A percentile compares a stretch with the other conserved stretches of the same genome.
These are phyloP conservation scores for Fusarium begoniae DNA, from an alignment of 2,329 filamentous ascomycete species.

Conservation along the genomic window DNA sequence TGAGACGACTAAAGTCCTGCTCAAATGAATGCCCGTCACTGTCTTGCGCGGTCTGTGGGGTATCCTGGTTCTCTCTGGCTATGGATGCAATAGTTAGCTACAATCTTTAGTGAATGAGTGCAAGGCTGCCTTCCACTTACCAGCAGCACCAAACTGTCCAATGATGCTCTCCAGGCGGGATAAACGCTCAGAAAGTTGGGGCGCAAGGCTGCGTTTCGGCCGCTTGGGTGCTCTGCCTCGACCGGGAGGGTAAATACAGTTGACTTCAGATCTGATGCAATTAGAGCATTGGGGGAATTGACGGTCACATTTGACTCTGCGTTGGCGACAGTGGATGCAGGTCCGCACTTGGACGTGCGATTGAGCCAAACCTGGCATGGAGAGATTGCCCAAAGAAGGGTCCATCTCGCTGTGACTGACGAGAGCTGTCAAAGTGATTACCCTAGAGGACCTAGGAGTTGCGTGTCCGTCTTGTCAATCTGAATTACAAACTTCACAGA, in stretches of 20 bases:
- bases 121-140: not conserved
- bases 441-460: not conserved
- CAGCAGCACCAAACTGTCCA: not conserved
- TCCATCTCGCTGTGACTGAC: not conserved
- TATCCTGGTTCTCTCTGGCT: not conserved
- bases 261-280: not conserved
- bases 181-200: not conserved
- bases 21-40: not conserved
- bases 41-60: not conserved
- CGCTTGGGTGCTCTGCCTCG: not conserved
- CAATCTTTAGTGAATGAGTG: fast-evolving
- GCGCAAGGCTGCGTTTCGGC: not conserved
- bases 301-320: not conserved
- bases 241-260: not conserved
- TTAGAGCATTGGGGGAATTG: not conserved
- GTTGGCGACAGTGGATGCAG: not conserved
- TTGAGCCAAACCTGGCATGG: not conserved
- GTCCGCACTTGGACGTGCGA: not conserved
- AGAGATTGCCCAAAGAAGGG: not conserved
- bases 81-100: fast-evolving
- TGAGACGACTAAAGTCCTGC: not conserved
- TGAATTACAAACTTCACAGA: not conserved
- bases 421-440: not conserved
- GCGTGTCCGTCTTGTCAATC: not conserved
- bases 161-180: not conserved